Base-by-base conservation (phyloP, 2,329 filamentous ascomycete species). In the Scedosporium apiospermum region DNA sequence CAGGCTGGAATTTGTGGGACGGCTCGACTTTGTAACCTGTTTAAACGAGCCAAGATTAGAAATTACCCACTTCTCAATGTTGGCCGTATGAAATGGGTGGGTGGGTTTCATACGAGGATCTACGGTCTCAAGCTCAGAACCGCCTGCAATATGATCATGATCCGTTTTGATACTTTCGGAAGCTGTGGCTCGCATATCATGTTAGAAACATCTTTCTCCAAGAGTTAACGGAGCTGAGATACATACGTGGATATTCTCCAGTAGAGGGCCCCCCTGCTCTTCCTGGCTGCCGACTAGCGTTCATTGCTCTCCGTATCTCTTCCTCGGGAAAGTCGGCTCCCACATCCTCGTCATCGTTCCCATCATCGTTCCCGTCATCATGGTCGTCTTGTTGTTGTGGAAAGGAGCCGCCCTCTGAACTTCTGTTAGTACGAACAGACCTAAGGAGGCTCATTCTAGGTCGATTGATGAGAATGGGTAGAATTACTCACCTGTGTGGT, bases 11-110 rank as follows among this genome's bases (percentile, higher is more conserved):
- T 46, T 66, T 72, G 10, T 63, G 65, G 1, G 76, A 80, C 16
- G 66, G 72, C 27, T 76, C 70, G 18, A 80, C 69, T 30, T 68
- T 67, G 63, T 75, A 80, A 2, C 75, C 78, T 80, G 41, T n/a
- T n/a, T 41, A 21, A 21, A 21, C n/a, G 49, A 2, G n/a, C 49
- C 10, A 21, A 26, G 30, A 9, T 34, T 26, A 26, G 14, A 16
- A 16, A 10, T 6, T 46, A 7, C 10, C 42, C n/a, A 4, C 10
- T 9, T 53, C 21, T 21, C 10, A 53, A 2, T 53, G 49, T 53
- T 12, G 12, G 10, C 16, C 10, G 26, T 26, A 12, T 4, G 27
- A 23, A 12, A 10, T 27, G 21, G 49, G 18, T 6, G 14, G 14
- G 6, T 16, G 44, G 44, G 44, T 21, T 18, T 9, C 75, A 66